Evolutionary conservation across 805 yeast genomes (phyloP), one percentile per base, ranked within the genome.

Genomic region (Cyberlindnera nakhonratchasimensis): DNA sequence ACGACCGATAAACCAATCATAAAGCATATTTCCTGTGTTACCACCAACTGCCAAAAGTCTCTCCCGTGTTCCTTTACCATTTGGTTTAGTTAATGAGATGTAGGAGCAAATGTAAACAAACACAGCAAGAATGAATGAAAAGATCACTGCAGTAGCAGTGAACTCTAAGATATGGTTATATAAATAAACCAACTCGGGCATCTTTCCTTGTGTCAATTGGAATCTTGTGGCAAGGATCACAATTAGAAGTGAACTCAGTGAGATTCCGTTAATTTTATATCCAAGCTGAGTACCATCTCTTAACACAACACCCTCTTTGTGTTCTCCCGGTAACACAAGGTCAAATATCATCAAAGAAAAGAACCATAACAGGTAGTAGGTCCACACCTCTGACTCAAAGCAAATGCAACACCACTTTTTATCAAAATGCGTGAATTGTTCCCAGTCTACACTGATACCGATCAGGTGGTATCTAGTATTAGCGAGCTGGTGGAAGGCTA

Each of bases 1-100:
- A 46, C 99, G 79, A 23, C 99, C 99, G 59, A 93, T 89, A 59
- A 89, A 93, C 97, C 96, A 90, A 58, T 93, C 96, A 59, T 86
- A 91, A 9, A 91, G 53, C 0, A 64, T 52, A 51, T 76, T 80
- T 0, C 87, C 86, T 0, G 95, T 72, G 65, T 91, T 91, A 3
- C 99, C 99, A 34, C 93, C 93, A 29, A 75, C 62, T 0, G 97
- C 90, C 39, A 93, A 70, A 29, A 93, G 78, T 50, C 86, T 71
- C 55, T 86, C 93, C 10, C 67, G 69, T 1, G 81, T 76, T 0
- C 72, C 75, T 5, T 54, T 42, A 6, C 82, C 82, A 57, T 82
- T 84, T 20, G 46, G 37, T 6, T 44, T 66, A 6, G 63, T 45
- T 29, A 79, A 62, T 12, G 89, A 86, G 6, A 82, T 50, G 58